Conservation (phyloP, 1,284 basidiomycete genomes). For the Microstroma glucosiphilum region DNA sequence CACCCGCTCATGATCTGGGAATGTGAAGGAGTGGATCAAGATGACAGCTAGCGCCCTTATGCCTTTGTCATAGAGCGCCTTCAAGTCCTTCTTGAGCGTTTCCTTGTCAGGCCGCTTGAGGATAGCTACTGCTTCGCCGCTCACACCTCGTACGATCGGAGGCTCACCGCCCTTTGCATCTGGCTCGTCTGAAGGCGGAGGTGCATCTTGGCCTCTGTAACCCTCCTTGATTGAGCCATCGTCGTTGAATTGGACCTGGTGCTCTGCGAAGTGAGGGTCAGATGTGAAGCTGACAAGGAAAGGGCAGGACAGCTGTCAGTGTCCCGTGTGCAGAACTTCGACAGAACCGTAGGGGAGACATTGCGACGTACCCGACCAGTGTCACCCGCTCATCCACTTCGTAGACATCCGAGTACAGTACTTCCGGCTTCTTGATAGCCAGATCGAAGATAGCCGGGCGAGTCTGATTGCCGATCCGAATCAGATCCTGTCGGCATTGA, state of each 20-base stretch:
- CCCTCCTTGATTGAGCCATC: constrained; percentile 54
- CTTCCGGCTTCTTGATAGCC: constrained; percentile 60
- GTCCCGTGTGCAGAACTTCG: no score
- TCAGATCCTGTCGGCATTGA: constrained; percentile 58
- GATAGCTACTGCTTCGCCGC: constrained; percentile 84
- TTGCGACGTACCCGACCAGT: constrained; percentile 49
- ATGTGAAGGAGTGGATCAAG: constrained; percentile 86
- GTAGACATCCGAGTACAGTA: constrained; percentile 71
- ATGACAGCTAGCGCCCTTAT: constrained; percentile 80
- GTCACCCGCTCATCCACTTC: constrained; percentile 94
- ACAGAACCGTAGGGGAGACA: no score
- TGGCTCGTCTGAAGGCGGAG: constrained; percentile 61
- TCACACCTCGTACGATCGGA: constrained; percentile 68
- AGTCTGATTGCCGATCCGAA: constrained; percentile 86
- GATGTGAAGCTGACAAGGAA: constrained; percentile 72
- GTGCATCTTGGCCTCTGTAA: constrained; percentile 44
- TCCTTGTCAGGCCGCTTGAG: constrained; percentile 61
- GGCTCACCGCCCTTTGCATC: constrained; percentile 66
- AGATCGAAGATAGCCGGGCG: constrained; percentile 64
- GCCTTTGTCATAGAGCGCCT: constrained; percentile 66
- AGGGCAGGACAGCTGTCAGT: no score
- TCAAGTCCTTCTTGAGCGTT: constrained; percentile 57
- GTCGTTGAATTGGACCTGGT: constrained; percentile 68
- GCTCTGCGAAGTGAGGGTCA: constrained; percentile 70
- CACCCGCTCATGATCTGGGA: constrained; percentile 69